phyloP scores from a whole-genome alignment of 2,329 filamentous ascomycete genomes.

The Sarocladiaceae sp. region DNA sequence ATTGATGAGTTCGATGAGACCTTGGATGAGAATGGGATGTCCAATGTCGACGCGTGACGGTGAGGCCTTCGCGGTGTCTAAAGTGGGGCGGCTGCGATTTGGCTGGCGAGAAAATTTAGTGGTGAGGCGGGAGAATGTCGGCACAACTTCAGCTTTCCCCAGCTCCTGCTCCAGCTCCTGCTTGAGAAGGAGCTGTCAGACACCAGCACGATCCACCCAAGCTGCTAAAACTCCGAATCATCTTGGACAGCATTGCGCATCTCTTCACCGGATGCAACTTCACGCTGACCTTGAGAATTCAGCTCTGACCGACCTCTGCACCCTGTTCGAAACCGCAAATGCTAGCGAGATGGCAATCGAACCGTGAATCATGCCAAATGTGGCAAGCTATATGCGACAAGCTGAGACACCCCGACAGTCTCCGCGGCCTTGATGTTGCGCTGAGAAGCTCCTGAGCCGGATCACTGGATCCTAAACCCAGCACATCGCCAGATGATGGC shows the following conservation, averaged over 20 bases:
- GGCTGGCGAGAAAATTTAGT: slow-evolving; percentile 6
- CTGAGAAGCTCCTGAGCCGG: background rate
- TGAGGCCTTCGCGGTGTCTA: slow-evolving; percentile 7
- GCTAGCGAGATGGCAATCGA: background rate
- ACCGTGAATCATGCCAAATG: background rate
- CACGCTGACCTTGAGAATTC: too few species aligned
- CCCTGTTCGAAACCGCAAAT: too few species aligned
- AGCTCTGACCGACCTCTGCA: too few species aligned
- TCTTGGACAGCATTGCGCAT: too few species aligned
- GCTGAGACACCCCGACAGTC: background rate
- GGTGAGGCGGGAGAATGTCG: slow-evolving; percentile 7
- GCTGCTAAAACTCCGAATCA: background rate
- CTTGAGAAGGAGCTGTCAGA: background rate
- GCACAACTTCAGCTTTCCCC: background rate
- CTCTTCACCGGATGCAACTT: too few species aligned
- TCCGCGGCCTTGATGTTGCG: background rate
- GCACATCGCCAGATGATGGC: background rate
- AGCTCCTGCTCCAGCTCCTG: background rate
- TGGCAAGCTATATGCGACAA: background rate
- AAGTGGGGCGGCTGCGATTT: slow-evolving; percentile 7
- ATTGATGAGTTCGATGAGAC: background rate
- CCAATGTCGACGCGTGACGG: background rate
- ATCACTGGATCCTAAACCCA: background rate
- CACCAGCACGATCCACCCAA: background rate
- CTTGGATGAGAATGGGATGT: background rate